Evolutionary conservation across 352 stramenopile species (phyloP).

Genomic region (Blastocystis sp.): DNA sequence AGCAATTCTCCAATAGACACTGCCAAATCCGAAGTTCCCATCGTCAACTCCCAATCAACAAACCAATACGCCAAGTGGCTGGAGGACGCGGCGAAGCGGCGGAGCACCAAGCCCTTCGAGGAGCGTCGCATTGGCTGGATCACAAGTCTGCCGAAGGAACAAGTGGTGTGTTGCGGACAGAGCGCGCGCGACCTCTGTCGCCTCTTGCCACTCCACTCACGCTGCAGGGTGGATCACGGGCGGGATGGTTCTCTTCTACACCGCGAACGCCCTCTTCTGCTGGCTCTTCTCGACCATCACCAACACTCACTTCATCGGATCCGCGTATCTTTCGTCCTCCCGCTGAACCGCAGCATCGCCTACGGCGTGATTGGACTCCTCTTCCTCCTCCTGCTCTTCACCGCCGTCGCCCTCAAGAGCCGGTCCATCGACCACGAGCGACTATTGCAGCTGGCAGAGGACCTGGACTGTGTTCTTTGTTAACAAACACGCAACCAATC

Average conservation of each 20-base stretch:
- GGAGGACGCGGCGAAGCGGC: not conserved
- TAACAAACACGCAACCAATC: not conserved
- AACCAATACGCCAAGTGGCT: not conserved
- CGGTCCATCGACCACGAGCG: not conserved
- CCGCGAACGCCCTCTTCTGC: not conserved
- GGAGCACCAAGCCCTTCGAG: not conserved
- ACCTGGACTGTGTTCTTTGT: not conserved
- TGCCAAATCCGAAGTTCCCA: not conserved
- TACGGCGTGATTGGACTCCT: not conserved
- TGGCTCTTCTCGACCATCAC: not conserved
- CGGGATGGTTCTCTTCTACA: not conserved
- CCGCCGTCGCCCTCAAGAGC: not conserved
- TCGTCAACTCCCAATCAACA: not conserved
- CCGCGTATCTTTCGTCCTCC: not conserved
- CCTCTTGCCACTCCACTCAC: not conserved
- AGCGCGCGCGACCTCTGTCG: not conserved
- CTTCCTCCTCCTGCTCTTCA: not conserved
- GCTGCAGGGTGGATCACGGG: not conserved
- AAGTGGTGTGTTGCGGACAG: not conserved
- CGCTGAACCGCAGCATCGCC: not conserved
- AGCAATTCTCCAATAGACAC: not conserved
- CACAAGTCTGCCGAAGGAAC: not conserved
- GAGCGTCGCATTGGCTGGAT: slow-evolving; percentile 38
- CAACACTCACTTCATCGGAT: not conserved
- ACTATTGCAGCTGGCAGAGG: not conserved